Evolutionary conservation across 2,329 filamentous ascomycete species (phyloP), one percentile per base, ranked within the genome.

Genomic region (Macrophomina tecta): DNA sequence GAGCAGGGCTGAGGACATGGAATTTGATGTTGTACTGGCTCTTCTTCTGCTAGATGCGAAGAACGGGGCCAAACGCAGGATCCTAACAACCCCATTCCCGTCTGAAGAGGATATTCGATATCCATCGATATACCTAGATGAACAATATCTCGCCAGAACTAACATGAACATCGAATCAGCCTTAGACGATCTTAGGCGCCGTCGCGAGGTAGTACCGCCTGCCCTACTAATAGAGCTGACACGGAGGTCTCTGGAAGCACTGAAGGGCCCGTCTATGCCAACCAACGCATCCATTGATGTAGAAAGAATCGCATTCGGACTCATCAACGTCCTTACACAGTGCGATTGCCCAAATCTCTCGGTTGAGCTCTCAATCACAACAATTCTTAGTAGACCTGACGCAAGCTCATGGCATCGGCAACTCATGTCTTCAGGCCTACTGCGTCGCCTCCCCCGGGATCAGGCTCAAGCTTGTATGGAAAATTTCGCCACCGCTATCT

Each of bases 401-500:
- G 73, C 79, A 42, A 81, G 79, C 69, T 80, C 81, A 0, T 82
- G 81, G 80, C 80, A 82, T 70, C 74, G 80, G 4, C 66, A 70
- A 42, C 64, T 82, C 2, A 69, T 82, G 2, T 73, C 73, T 4
- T 40, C 58, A 8, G 69, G 69, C 1, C 75, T 80, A n/a, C 68
- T 82, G 28, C 72, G 72, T 2, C 67, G 73, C 4, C 70, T 82
- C 1, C 68, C 79, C 0, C 71, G 75, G 9, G 69, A 72, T 5
- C 64, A 76, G 11, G 75, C 78, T 0, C 67, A 72, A 12, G 58
- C 62, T 3, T 74, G 78, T 60, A 64, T 81, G 5, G 45, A 65
- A 1, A 58, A 64, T 1, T 75, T 82, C 66, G 71, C 75, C 0
- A 65, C 68, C 12, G 72, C 70, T 1, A 76, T 82, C 32, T 68